These are phyloP conservation scores for Fusarium camptoceras DNA, from an alignment of 2,329 filamentous ascomycete genomes.

Conservation along the genomic window DNA sequence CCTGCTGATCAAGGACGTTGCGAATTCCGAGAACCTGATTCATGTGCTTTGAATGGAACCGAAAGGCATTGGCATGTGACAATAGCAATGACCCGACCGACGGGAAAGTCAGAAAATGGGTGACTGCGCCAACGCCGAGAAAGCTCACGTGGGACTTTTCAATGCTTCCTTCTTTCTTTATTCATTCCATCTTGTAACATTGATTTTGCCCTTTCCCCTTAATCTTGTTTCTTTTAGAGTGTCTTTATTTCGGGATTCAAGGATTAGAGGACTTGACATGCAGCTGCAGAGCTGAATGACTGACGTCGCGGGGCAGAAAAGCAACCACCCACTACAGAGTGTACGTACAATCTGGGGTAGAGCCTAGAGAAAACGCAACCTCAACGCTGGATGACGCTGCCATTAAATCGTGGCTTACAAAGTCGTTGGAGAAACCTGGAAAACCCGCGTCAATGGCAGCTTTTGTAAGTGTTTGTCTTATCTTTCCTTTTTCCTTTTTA, in stretches of 20 bases:
- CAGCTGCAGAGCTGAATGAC: constrained; percentile 18
- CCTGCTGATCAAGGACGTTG: constrained; percentile 9
- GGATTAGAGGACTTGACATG: constrained; percentile 16
- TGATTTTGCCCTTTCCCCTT: neutral
- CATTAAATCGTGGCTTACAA: constrained; percentile 39
- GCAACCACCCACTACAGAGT: constrained; percentile 3
- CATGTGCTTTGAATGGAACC: constrained; percentile 17
- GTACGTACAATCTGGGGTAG: constrained; percentile 38
- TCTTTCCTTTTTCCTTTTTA: neutral
- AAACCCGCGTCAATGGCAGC: constrained; percentile 50
- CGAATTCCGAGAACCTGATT: constrained; percentile 27
- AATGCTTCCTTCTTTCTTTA: neutral
- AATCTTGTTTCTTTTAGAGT: neutral
- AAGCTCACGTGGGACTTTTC: constrained; percentile 41
- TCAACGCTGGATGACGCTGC: constrained; percentile 47
- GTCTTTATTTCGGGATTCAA: neutral
- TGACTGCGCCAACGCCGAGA: constrained; percentile 35
- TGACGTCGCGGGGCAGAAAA: constrained; percentile 39
- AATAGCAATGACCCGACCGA: constrained; percentile 20
- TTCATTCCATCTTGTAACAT: constrained; percentile 3
- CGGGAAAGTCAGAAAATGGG: constrained; percentile 31
- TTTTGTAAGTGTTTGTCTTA: constrained; percentile 47
- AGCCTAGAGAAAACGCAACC: neutral
- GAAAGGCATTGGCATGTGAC: constrained; percentile 45
- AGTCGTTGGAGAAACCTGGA: constrained; percentile 41